These are phyloP conservation scores for Alternaria arborescens DNA, from an alignment of 2,329 filamentous ascomycete species.

Conservation along the genomic window DNA sequence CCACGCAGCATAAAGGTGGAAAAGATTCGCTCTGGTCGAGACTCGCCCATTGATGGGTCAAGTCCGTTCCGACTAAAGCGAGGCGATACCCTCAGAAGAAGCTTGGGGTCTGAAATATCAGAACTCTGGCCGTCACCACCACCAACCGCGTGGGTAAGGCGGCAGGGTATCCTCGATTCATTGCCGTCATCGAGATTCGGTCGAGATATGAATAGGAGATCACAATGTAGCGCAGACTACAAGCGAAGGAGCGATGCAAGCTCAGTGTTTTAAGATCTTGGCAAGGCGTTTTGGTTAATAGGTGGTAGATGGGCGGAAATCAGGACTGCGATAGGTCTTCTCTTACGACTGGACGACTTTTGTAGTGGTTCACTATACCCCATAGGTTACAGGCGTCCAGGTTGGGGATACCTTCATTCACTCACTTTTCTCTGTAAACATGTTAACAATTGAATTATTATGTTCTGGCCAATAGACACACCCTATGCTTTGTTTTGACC, in stretches of 20 bases:
- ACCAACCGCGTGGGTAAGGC: conserved; percentile 20
- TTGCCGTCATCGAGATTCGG: conserved; percentile 9
- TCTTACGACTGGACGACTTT: conserved; percentile 12
- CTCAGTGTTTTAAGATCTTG: background rate
- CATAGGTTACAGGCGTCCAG: conserved; percentile 17
- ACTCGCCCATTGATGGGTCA: conserved; percentile 40
- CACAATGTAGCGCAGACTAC: conserved; percentile 1
- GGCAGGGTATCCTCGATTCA: conserved; percentile 5
- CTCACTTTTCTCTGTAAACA: conserved; percentile 35
- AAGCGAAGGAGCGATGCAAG: background rate
- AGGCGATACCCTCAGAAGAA: conserved; percentile 34
- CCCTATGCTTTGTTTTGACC: conserved; percentile 18
- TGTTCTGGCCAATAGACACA: conserved; percentile 30
- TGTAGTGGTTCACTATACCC: conserved; percentile 32
- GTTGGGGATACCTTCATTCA: conserved; percentile 16
- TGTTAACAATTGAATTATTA: conserved; percentile 34
- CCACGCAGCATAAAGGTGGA: conserved; percentile 5
- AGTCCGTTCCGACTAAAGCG: conserved; percentile 43
- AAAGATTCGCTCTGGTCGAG: conserved; percentile 10
- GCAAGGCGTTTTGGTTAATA: conserved; percentile 7
- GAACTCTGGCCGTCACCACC: conserved; percentile 31
- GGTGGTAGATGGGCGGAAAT: background rate
- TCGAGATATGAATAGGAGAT: conserved; percentile 7
- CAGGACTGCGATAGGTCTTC: background rate
- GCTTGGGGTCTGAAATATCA: conserved; percentile 26